Conservation (phyloP, 2,329 filamentous ascomycete species). For the Aspergillus melleus region DNA sequence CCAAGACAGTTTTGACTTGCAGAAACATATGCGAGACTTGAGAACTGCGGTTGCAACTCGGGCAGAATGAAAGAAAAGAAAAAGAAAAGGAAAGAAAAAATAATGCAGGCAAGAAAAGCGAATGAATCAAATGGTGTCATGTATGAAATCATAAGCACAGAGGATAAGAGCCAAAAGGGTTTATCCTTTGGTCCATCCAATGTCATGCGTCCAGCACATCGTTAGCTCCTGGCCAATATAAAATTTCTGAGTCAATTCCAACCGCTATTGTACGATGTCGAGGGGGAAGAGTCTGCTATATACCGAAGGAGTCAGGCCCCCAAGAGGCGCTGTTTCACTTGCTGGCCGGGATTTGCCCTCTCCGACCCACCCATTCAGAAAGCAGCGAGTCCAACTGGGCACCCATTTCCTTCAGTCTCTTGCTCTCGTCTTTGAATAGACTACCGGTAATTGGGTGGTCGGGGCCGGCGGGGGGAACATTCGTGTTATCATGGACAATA, state of each 20-base stretch:
- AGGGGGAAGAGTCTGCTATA: background rate
- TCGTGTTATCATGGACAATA: conserved; percentile 89
- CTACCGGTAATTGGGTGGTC: conserved; percentile 81
- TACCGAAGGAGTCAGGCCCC: background rate
- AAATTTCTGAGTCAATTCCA: background rate
- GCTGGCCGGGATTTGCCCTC: conserved; percentile 28
- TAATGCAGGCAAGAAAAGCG: background rate
- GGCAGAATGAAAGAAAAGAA: background rate
- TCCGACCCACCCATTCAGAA: conserved; percentile 69
- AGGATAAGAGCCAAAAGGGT: conserved; percentile 2
- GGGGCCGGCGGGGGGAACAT: conserved; percentile 73
- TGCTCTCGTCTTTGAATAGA: conserved; percentile 84
- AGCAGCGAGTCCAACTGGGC: conserved; percentile 87
- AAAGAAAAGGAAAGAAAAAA: background rate
- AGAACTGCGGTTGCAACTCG: background rate
- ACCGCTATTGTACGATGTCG: background rate
- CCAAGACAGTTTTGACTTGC: background rate
- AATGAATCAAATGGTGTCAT: conserved; percentile 7
- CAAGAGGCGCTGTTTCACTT: conserved; percentile 13
- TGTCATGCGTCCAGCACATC: conserved; percentile 24
- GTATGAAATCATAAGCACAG: conserved; percentile 4
- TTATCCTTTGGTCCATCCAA: conserved; percentile 2
- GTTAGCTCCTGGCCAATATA: conserved; percentile 14
- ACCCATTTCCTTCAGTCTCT: conserved; percentile 81
- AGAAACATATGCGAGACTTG: background rate